These are phyloP conservation scores for Solanum sejunctum DNA, from an alignment of 257 asterid species.

Conservation along the genomic window DNA sequence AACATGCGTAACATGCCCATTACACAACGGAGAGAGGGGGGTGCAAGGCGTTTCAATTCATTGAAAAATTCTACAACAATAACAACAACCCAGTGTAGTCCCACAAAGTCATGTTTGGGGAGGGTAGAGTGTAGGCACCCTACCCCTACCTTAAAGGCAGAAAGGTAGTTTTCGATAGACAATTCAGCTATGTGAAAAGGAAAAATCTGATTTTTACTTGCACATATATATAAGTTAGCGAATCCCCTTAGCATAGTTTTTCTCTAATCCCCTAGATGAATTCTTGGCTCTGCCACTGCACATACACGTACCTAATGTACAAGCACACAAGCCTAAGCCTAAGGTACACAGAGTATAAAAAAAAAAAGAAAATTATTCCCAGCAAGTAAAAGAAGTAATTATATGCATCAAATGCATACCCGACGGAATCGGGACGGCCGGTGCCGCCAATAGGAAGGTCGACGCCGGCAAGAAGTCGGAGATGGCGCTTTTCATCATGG, in stretches of 20 bases:
- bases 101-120: background rate
- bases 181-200: background rate
- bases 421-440: conserved; percentile 94
- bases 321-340: background rate
- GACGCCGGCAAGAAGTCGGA: conserved; percentile 76
- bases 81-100: background rate
- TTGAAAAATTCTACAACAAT: background rate
- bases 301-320: background rate
- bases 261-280: background rate
- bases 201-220: background rate
- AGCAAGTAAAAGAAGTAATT: background rate
- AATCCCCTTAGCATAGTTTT: background rate
- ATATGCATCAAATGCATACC: conserved; percentile 22
- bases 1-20: background rate
- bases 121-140: background rate
- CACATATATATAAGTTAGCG: background rate
- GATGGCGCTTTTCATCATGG: conserved; percentile 81
- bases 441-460: conserved; percentile 97
- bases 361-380: background rate
- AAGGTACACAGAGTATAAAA: background rate
- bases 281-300: background rate
- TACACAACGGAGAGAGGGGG: background rate
- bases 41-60: background rate
- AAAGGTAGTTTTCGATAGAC: background rate
- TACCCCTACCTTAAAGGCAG: background rate